Evolutionary conservation across 441 rosid species (phyloP).

Genomic region (Pelargonium myrrhifolium): DNA sequence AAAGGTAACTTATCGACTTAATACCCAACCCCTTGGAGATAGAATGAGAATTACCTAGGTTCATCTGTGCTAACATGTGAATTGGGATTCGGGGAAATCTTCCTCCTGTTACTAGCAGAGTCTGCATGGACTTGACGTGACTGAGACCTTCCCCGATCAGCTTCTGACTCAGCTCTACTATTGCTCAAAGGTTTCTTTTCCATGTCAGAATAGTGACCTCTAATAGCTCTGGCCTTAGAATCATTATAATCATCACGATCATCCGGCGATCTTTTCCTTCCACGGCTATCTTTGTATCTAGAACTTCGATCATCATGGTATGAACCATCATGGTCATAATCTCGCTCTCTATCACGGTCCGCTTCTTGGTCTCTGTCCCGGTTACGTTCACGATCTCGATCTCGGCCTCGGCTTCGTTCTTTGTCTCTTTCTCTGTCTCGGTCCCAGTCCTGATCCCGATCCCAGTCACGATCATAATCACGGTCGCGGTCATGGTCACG

Average conservation of each 20-base stretch:
- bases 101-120: conserved; percentile 33
- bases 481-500: conserved; percentile 27
- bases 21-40: not conserved
- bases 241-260: conserved; percentile 51
- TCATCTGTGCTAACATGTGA: conserved; percentile 63
- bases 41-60: conserved; percentile 41
- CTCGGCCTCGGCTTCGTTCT: conserved; percentile 28
- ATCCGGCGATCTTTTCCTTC: conserved; percentile 68
- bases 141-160: conserved; percentile 60
- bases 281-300: conserved; percentile 59
- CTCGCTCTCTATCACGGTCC: conserved; percentile 36
- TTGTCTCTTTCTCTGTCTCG: conserved; percentile 2
- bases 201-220: conserved; percentile 29
- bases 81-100: conserved; percentile 50
- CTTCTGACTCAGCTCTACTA: conserved; percentile 52
- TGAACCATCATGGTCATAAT: conserved; percentile 35
- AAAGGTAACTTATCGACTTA: not conserved
- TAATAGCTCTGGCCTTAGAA: conserved; percentile 41
- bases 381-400: conserved; percentile 31
- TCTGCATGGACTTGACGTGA: conserved; percentile 48
- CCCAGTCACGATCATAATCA: conserved; percentile 34
- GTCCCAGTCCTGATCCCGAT: conserved; percentile 19
- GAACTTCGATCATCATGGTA: conserved; percentile 46
- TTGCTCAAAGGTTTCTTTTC: conserved; percentile 42
- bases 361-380: conserved; percentile 35